These are phyloP conservation scores for Trichoderma sp. DNA, from an alignment of 2,329 filamentous ascomycete species.

Conservation along the genomic window DNA sequence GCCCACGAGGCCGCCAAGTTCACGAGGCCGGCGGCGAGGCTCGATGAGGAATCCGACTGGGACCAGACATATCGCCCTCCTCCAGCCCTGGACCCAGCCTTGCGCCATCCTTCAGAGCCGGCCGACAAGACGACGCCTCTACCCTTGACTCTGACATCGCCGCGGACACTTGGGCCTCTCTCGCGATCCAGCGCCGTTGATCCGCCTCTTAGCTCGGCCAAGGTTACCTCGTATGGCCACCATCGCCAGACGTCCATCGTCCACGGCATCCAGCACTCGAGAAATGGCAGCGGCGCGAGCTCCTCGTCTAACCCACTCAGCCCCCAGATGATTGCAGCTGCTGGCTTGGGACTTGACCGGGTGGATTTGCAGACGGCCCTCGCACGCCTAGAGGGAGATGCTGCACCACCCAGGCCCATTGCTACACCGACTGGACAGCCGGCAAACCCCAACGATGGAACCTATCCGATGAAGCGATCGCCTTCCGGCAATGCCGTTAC, in stretches of 20 bases:
- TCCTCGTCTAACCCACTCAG: conserved; percentile 80
- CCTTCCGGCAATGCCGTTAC: conserved; percentile 47
- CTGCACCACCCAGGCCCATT: conserved; percentile 41
- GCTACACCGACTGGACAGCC: conserved; percentile 40
- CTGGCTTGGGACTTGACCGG: conserved; percentile 55
- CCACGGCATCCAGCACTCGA: conserved; percentile 87
- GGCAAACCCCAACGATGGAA: conserved; percentile 24
- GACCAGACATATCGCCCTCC: conserved; percentile 47
- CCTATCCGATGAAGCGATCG: conserved; percentile 41
- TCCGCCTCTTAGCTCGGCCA: conserved; percentile 55
- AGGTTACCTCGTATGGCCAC: conserved; percentile 67
- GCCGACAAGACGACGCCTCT: conserved; percentile 48
- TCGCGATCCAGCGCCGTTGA: conserved; percentile 44
- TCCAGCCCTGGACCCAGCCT: conserved; percentile 38
- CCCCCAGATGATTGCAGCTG: conserved; percentile 76
- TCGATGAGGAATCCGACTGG: conserved; percentile 55
- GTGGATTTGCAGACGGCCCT: conserved; percentile 47
- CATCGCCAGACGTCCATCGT: conserved; percentile 97
- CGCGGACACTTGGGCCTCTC: conserved; percentile 40
- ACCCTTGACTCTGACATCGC: conserved; percentile 33
- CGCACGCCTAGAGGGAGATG: conserved; percentile 45
- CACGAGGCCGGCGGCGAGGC: conserved; percentile 46
- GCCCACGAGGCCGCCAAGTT: conserved; percentile 51
- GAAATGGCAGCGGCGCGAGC: conserved; percentile 83
- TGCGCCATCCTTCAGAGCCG: conserved; percentile 52